Conservation (phyloP, 2,329 filamentous ascomycete species). For the Raffaelea deltoideospora region DNA sequence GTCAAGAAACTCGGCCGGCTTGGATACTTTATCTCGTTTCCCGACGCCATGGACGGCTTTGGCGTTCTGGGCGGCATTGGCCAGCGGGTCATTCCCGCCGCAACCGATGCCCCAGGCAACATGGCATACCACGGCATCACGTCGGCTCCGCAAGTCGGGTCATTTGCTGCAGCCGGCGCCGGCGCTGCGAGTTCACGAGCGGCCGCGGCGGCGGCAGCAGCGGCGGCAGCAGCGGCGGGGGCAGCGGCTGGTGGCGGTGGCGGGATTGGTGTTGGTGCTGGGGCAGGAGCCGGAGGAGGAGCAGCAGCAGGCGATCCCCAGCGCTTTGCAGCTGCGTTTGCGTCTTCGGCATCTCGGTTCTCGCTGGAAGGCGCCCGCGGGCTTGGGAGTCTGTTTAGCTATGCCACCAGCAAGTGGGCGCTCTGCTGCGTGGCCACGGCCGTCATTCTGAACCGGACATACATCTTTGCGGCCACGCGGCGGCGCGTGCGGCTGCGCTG, state of each 20-base stretch:
- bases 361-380: slow-evolving; percentile 49
- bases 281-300: too few relatives aligned
- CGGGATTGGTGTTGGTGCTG: too few relatives aligned
- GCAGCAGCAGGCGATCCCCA: slow-evolving; percentile 23
- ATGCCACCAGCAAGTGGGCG: slow-evolving; percentile 85
- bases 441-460: slow-evolving; percentile 76
- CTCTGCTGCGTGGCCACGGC: slow-evolving; percentile 75
- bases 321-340: slow-evolving; percentile 18
- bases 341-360: slow-evolving; percentile 27
- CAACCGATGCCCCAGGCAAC: slow-evolving; percentile 29
- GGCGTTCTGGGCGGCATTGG: slow-evolving; percentile 2
- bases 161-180: slow-evolving; percentile 16
- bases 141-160: slow-evolving; percentile 25
- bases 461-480: slow-evolving; percentile 83
- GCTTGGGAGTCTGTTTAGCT: slow-evolving; percentile 75
- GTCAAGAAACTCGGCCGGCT: slow-evolving; percentile 52
- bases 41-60: slow-evolving; percentile 45
- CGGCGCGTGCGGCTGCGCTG: slow-evolving; percentile 64
- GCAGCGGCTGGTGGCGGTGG: too few relatives aligned
- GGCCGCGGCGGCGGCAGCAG: slow-evolving; percentile 21
- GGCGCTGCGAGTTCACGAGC: slow-evolving; percentile 9
- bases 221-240: slow-evolving; percentile 2
- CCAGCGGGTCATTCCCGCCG: slow-evolving; percentile 43
- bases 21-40: slow-evolving; percentile 44
- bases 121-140: slow-evolving; percentile 13